Conservation (phyloP, 345 rosid genomes). For the Melastoma malabathricum region DNA sequence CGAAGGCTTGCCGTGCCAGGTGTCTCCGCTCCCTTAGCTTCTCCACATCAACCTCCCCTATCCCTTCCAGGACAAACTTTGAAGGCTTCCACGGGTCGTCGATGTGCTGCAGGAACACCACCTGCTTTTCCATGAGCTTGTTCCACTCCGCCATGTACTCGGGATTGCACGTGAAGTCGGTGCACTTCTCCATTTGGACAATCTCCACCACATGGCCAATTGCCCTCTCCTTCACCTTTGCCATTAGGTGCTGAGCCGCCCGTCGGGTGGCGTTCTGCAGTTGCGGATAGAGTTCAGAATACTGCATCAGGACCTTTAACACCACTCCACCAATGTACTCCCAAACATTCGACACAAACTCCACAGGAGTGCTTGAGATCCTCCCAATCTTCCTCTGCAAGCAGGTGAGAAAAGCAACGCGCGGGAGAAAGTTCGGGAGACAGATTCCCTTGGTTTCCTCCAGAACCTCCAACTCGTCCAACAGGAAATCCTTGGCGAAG, state of each 20-base stretch:
- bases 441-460: slow-evolving; percentile 22
- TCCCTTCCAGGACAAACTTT: background rate
- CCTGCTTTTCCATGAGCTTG: slow-evolving; percentile 8
- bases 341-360: slow-evolving; percentile 14
- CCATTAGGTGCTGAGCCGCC: slow-evolving; percentile 13
- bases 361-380: slow-evolving; percentile 5
- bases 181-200: slow-evolving; percentile 23
- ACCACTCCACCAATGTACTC: slow-evolving; percentile 11
- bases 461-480: slow-evolving; percentile 17
- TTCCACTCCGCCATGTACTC: slow-evolving; percentile 18
- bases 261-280: slow-evolving; percentile 8
- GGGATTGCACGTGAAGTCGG: slow-evolving; percentile 22
- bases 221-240: slow-evolving; percentile 19
- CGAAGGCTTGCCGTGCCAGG: slow-evolving; percentile 11
- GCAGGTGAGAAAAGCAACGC: slow-evolving; percentile 9
- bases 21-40: background rate
- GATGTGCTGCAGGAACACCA: background rate
- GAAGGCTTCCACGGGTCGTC: background rate
- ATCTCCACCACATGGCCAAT: slow-evolving; percentile 14
- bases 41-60: slow-evolving; percentile 7
- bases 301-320: slow-evolving; percentile 8
- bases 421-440: slow-evolving; percentile 26
- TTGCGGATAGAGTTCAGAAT: slow-evolving; percentile 12
- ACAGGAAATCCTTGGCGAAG: slow-evolving; percentile 4
- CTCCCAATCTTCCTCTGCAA: slow-evolving; percentile 13